phyloP scores from a whole-genome alignment of 2,329 filamentous ascomycete genomes.

The Botrytis fabae region DNA sequence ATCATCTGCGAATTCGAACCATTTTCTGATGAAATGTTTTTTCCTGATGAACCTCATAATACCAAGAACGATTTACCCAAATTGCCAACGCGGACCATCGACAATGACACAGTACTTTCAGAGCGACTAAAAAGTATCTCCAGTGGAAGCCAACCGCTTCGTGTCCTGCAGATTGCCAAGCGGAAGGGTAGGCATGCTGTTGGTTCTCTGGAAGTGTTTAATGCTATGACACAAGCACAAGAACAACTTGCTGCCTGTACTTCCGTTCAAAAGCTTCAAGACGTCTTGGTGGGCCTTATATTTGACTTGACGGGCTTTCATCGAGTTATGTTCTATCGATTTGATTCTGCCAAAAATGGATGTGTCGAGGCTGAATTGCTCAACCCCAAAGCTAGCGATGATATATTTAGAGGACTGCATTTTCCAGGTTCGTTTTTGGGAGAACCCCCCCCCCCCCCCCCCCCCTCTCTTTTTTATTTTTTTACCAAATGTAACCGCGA shows the following conservation, averaged over 20 bases:
- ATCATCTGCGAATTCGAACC: constrained; percentile 88
- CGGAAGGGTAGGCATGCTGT: constrained; percentile 58
- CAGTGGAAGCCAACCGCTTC: constrained; percentile 72
- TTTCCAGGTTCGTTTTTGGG: constrained; percentile 56
- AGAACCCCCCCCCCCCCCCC: no score
- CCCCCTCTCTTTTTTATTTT: neutral
- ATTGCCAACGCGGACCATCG: constrained; percentile 70
- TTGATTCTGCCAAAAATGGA: constrained; percentile 55
- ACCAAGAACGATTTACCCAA: constrained; percentile 47
- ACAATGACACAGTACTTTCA: constrained; percentile 69
- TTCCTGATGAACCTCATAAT: constrained; percentile 47
- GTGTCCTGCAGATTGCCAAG: constrained; percentile 72
- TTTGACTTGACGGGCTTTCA: constrained; percentile 91
- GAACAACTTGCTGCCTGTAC: constrained; percentile 76
- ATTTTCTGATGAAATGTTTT: constrained; percentile 65
- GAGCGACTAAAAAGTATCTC: constrained; percentile 76
- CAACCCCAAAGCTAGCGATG: constrained; percentile 76
- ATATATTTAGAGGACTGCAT: constrained; percentile 83
- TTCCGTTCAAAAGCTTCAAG: constrained; percentile 71
- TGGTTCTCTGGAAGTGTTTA: constrained; percentile 85
- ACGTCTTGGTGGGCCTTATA: constrained; percentile 79
- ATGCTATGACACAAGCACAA: constrained; percentile 88
- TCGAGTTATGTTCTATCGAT: constrained; percentile 91
- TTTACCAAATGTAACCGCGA: neutral
- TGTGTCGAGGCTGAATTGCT: constrained; percentile 85